phyloP scores from a whole-genome alignment of 2,329 filamentous ascomycete species.

The Sporothrix curviconia region DNA sequence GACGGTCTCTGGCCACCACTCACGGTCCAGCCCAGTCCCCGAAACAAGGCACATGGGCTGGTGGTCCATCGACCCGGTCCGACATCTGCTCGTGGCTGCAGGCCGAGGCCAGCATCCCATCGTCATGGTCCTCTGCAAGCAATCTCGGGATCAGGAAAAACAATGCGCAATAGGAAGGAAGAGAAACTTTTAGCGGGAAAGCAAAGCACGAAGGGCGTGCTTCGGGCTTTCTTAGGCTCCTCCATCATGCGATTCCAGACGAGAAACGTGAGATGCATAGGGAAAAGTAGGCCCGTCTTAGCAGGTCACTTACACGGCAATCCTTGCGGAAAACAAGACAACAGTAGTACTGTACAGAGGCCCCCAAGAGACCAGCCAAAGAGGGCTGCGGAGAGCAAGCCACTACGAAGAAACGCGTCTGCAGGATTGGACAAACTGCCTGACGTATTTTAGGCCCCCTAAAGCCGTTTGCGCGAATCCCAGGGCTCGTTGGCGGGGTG shows the following conservation, averaged over 20 bases:
- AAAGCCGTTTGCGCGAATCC: neutral
- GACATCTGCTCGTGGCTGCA: constrained; percentile 8
- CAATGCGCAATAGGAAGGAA: neutral
- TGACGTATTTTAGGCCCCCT: neutral
- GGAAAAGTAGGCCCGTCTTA: constrained; percentile 9
- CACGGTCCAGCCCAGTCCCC: neutral
- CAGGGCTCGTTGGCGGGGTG: neutral
- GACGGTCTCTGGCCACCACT: too few species aligned
- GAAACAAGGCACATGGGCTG: too few species aligned
- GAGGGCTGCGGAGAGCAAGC: constrained; percentile 1
- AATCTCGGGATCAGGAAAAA: neutral
- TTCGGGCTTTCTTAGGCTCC: neutral
- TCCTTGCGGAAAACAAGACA: too few species aligned
- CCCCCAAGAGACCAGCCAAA: neutral
- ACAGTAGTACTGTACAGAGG: too few species aligned
- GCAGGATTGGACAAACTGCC: neutral
- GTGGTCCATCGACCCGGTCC: constrained; percentile 1
- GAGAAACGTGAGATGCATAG: constrained; percentile 12
- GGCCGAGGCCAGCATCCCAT: too few species aligned
- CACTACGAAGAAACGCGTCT: neutral
- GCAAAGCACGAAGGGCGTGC: too few species aligned
- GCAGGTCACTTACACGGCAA: too few species aligned
- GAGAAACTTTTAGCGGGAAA: too few species aligned
- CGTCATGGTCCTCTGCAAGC: neutral
- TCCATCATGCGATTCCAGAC: constrained; percentile 11